Percentiles rank a stretch among this genome's conserved stretches.
Conservation (phyloP, 805 yeast species). For the Lipomyces oligophaga region DNA sequence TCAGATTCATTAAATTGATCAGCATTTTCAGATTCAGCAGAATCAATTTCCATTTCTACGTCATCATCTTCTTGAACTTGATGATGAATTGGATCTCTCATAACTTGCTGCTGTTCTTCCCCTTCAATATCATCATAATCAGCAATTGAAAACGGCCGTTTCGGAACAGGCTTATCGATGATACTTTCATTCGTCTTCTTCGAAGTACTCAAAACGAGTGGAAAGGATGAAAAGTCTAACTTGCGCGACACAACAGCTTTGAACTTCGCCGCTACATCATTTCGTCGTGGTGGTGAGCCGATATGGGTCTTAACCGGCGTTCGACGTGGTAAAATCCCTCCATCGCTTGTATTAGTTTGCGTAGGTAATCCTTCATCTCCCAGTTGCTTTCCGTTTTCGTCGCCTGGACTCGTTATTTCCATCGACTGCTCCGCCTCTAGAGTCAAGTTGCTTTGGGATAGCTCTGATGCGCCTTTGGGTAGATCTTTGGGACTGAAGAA, state of each 20-base stretch:
- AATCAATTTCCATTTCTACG: not conserved
- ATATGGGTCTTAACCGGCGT: slow-evolving; percentile 28
- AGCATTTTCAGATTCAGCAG: slow-evolving; percentile 2
- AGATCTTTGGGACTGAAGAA: slow-evolving; percentile 27
- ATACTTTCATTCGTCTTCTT: slow-evolving; percentile 1
- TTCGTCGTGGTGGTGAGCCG: slow-evolving; percentile 27
- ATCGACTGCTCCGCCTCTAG: slow-evolving; percentile 17
- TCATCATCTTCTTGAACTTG: not conserved
- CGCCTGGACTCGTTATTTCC: slow-evolving; percentile 22
- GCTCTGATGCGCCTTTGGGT: not conserved
- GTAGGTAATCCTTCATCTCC: no score
- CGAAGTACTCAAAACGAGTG: not conserved
- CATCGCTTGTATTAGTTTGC: not conserved
- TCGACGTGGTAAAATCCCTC: slow-evolving; percentile 16
- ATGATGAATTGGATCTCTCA: no score
- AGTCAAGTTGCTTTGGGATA: slow-evolving; percentile 7
- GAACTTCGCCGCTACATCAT: slow-evolving; percentile 4
- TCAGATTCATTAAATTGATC: slow-evolving; percentile 4
- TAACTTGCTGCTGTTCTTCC: slow-evolving; percentile 7
- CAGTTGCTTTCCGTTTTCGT: no score
- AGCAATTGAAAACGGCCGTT: slow-evolving; percentile 6
- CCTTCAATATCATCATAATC: slow-evolving; percentile 20
- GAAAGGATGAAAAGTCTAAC: slow-evolving; percentile 9
- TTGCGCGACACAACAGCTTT: no score
- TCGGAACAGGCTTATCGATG: not conserved